Base-by-base conservation (phyloP, 1,139 yeast genomes). In the Lodderomyces theae region DNA sequence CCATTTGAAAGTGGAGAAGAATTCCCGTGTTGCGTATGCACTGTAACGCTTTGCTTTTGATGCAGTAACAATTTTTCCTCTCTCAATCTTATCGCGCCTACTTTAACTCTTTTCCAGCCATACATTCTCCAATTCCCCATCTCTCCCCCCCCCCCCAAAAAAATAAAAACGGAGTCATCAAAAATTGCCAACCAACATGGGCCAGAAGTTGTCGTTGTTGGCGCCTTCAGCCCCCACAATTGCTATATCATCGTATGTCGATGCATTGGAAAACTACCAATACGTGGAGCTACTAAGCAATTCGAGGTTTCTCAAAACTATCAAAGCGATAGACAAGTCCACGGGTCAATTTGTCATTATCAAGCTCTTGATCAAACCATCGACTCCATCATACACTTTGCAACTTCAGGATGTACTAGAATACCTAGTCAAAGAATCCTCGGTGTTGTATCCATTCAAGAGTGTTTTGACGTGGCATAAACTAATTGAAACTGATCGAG, bases 151-250 rank as follows among this genome's bases (percentile, higher is more conserved):
- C n/a, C n/a, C n/a, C n/a, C n/a, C n/a, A n/a, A n/a, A n/a, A n/a
- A n/a, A n/a, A n/a, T n/a, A n/a, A n/a, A n/a, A n/a, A n/a, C n/a
- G n/a, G n/a, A n/a, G n/a, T n/a, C n/a, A n/a, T n/a, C n/a, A n/a
- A n/a, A n/a, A n/a, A n/a, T n/a, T n/a, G n/a, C n/a, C n/a, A n/a
- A n/a, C n/a, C n/a, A 21, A 16, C 16, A 89, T 90, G 97, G 97
- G 97, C 13, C 88, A 87, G 16, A 85, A 86, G 58, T 67, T 90
- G 50, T 89, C 97, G 4, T 69, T 86, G 37, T 65, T 88, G 56
- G 88, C 96, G 22, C 96, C 96, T 5, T 80, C 92, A 11, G 89
- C 97, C 3, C 90, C 95, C 4, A 86, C 97, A 1, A 87, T 92
- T 53, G 96, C 95, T 10, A 74, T 89, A 4, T 89, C 94, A 24